Percentiles rank a stretch among this genome's conserved stretches.
These are phyloP conservation scores for Eutrema japonicum DNA, from an alignment of 345 rosid genomes.

Conservation along the genomic window DNA sequence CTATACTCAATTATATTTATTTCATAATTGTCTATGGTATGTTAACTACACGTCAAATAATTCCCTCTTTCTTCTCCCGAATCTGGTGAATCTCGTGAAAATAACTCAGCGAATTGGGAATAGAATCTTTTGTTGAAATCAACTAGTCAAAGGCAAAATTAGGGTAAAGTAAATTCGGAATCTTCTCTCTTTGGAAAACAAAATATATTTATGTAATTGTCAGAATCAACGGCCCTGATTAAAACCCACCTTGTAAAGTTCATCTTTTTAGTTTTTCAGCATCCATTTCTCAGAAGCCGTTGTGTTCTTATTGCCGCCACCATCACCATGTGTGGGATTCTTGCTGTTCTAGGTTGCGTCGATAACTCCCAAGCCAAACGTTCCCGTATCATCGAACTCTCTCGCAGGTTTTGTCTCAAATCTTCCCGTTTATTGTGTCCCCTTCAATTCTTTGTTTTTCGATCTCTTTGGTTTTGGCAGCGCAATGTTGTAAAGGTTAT, in stretches of 20 bases:
- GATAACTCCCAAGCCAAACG: slow-evolving; percentile 81
- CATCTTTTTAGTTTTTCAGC: slow-evolving; percentile 18
- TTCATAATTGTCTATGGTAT: neutral
- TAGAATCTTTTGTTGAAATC: slow-evolving; percentile 26
- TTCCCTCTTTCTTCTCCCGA: neutral
- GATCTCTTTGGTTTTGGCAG: slow-evolving; percentile 5
- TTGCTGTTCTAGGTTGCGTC: slow-evolving; percentile 71
- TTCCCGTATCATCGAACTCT: slow-evolving; percentile 78
- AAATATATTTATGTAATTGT: neutral
- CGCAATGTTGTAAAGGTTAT: slow-evolving; percentile 13
- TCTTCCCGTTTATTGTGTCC: neutral
- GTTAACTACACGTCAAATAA: neutral
- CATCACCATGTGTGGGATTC: slow-evolving; percentile 80
- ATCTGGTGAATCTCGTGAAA: slow-evolving; percentile 22
- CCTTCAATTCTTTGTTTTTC: neutral
- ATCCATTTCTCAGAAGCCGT: slow-evolving; percentile 30
- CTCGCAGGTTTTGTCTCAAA: slow-evolving; percentile 57
- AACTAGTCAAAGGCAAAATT: slow-evolving; percentile 27
- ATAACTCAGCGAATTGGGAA: neutral
- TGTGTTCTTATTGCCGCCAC: slow-evolving; percentile 38
- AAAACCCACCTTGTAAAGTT: slow-evolving; percentile 12
- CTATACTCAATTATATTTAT: no score
- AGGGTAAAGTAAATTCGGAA: slow-evolving; percentile 40
- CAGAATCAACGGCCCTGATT: slow-evolving; percentile 51
- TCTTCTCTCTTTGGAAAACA: slow-evolving; percentile 17